Base-by-base conservation (phyloP, 2,329 filamentous ascomycete genomes). In the Chaetomiaceae sp. region DNA sequence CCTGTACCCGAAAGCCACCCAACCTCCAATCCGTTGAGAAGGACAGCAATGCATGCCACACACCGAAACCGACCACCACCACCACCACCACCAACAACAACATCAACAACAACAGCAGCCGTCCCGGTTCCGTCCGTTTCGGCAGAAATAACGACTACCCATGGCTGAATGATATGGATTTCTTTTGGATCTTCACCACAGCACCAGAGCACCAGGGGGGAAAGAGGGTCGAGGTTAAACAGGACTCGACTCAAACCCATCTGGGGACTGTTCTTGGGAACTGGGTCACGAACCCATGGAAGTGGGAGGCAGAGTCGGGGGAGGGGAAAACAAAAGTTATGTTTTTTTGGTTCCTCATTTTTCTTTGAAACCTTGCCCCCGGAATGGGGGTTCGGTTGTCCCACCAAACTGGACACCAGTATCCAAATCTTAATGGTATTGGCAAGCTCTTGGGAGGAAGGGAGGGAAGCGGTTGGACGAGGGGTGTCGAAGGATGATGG, bases 141-240 rank as follows among this genome's bases (percentile, higher is more conserved):
- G 3, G 53, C 40, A 43, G 50, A 50, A 31, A 42, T 57, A 39
- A 59, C 47, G 54, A 56, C 42, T 55, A n/a, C n/a, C n/a, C 45
- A 51, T 42, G 54, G 48, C 34, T 55, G 55, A 54, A 55, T 47
- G 56, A 50, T 45, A 46, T 35, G 54, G 50, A 49, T 56, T 52
- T 57, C 34, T 40, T 54, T 57, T 51, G 25, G 51, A 41, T 48
- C 34, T 41, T 33, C 33, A 37, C 40, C 20, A 21, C 48, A 40
- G 30, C 23, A n/a, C n/a, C n/a, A n/a, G n/a, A n/a, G n/a, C n/a
- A n/a, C n/a, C n/a, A n/a, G n/a, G n/a, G n/a, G n/a, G 33, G 43
- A 35, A 47, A 45, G 25, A 43, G 44, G 44, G 46, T 55, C 42
- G 55, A 54, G 56, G 56, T 35, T 41, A 50, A 55, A 58, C 56